Base-by-base conservation (phyloP, 768 basidiomycete species). In the Calocybe gangraenosa region DNA sequence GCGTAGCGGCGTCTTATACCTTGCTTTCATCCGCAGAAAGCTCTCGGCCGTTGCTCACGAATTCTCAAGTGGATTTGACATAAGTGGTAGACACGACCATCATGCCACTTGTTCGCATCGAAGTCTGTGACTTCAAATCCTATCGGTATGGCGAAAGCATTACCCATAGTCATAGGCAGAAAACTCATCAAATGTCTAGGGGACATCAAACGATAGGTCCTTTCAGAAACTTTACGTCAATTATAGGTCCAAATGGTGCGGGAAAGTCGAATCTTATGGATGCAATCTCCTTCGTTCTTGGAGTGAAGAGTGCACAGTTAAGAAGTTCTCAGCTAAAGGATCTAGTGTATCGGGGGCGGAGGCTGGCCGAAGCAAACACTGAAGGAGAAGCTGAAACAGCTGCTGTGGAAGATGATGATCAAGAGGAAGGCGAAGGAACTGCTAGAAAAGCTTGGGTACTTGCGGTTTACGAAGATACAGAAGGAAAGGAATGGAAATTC, bases 201-300 rank as follows among this genome's bases (percentile, higher is more conserved):
- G 84, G 85, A 31, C 84, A 87, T 61, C 88, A 92, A 63, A 78
- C 79, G 21, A 91, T 94, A 38, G 93, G 92, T 0, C 92, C 92
- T 1, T 93, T 94, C 70, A 82, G 79, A 68, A 82, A 84, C 58
- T 99, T 99, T 67, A 94, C 95, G 0, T 95, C 92, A 9, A 77
- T 97, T 44, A 97, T 99, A 56, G 96, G 96, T 17, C 95, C 96
- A 28, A 98, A 99, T 84, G 95, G 96, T 46, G 92, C 95, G 0
- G 96, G 96, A 48, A 98, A 99, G 62, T 95, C 92, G 8, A 99
- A 99, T 63, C 81, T 98, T 45, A 98, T 98, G 96, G 96, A 99
- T 62, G 96, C 96, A 41, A 97, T 99, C 53, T 98, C 96, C 3
- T 98, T 99, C 62, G 96, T 98, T 7, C 82, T 99, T 5, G 96